phyloP scores from a whole-genome alignment of 768 basidiomycete species.

The Tephrocybe sp. region DNA sequence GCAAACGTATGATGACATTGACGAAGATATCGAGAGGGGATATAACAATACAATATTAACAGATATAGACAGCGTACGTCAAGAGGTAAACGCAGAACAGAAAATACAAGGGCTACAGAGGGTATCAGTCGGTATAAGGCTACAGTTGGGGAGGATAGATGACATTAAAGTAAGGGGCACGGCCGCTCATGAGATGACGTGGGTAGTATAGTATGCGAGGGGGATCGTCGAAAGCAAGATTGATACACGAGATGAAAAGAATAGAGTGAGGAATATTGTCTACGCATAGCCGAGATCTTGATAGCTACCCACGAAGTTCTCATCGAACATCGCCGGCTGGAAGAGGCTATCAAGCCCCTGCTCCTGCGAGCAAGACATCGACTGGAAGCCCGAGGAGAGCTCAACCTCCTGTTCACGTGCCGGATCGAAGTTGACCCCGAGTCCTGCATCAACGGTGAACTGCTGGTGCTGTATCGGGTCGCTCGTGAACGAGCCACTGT shows the following conservation, averaged over 20 bases:
- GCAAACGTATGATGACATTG: too few species aligned
- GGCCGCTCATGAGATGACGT: not conserved
- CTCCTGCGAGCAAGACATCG: not conserved
- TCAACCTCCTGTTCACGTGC: conserved; percentile 4
- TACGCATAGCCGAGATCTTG: not conserved
- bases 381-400: not conserved
- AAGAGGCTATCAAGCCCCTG: conserved; percentile 11
- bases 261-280: not conserved
- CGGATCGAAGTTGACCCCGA: conserved; percentile 1
- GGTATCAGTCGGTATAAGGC: conserved; percentile 10
- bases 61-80: not conserved
- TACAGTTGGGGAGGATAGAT: conserved; percentile 3
- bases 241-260: not conserved
- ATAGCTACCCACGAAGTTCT: not conserved
- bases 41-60: conserved; percentile 10
- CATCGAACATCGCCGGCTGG: conserved; percentile 5
- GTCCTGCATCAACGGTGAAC: conserved; percentile 1
- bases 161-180: not conserved
- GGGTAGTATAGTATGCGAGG: not conserved
- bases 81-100: not conserved
- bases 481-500: conserved; percentile 4
- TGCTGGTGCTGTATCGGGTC: not conserved
- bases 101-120: conserved; percentile 11
- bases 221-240: not conserved
- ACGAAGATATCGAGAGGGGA: too few species aligned